phyloP scores from a whole-genome alignment of 2,329 filamentous ascomycete species.

The Hypoxylon sp. region DNA sequence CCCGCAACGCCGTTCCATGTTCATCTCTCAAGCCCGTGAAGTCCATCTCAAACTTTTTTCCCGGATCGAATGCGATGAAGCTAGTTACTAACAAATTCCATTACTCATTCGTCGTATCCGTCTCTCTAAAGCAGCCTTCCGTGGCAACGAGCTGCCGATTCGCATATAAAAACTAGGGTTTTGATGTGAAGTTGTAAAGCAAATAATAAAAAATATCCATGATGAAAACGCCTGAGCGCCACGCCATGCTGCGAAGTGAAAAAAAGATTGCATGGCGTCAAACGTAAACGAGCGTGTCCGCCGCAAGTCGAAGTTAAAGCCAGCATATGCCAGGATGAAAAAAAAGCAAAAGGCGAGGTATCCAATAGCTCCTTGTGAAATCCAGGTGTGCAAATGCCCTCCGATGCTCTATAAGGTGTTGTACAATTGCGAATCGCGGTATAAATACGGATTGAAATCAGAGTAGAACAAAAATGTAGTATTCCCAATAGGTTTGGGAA shows the following conservation, averaged over 20 bases:
- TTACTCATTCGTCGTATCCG: constrained; percentile 53
- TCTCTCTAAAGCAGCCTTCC: constrained; percentile 44
- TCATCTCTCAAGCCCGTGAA: constrained; percentile 21
- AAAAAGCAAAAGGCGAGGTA: constrained; percentile 38
- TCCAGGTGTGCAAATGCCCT: constrained; percentile 31
- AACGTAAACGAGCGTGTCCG: constrained; percentile 43
- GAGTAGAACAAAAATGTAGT: constrained; percentile 20
- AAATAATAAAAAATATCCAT: constrained; percentile 23
- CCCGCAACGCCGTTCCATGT: constrained; percentile 42
- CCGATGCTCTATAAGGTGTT: constrained; percentile 43
- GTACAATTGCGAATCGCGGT: constrained; percentile 44
- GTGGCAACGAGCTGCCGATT: constrained; percentile 31
- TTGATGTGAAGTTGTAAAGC: constrained; percentile 8
- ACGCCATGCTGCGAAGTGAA: constrained; percentile 50
- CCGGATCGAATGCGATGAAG: constrained; percentile 41
- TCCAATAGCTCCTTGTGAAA: constrained; percentile 36
- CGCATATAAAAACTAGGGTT: constrained; percentile 34
- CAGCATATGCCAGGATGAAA: constrained; percentile 46
- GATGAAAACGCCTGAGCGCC: constrained; percentile 48
- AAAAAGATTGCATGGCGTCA: constrained; percentile 48
- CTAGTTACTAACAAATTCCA: constrained; percentile 41
- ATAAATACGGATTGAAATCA: constrained; percentile 28
- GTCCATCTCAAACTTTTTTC: constrained; percentile 34
- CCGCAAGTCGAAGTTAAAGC: constrained; percentile 40
- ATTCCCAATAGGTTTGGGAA: not conserved